Conservation (phyloP, 1,284 basidiomycete species). For the Irpex sp. region DNA sequence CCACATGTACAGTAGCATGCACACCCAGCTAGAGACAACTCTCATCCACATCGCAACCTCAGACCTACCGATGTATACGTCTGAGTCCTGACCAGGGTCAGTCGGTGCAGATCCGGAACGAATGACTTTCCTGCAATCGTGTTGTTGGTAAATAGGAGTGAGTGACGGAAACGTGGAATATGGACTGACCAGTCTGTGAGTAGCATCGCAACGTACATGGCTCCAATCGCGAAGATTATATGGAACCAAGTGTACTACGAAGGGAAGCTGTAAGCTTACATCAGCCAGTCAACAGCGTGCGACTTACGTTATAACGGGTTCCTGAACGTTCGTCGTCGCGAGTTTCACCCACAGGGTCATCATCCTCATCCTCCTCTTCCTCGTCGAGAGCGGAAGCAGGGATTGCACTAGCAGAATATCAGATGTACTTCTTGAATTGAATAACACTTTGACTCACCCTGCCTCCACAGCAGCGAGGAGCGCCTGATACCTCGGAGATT, state of each 20-base stretch:
- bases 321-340: constrained; percentile 92
- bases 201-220: constrained; percentile 99
- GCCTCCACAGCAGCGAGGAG: constrained; percentile 94
- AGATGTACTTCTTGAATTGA: not conserved
- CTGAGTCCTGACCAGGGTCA: constrained; percentile 47
- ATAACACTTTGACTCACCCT: constrained; percentile 48
- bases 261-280: not conserved
- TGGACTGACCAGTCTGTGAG: constrained; percentile 90
- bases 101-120: constrained; percentile 33
- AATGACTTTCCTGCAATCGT: constrained; percentile 64
- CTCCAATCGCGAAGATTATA: constrained; percentile 91
- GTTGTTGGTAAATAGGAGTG: too few relatives aligned
- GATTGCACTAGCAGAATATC: constrained; percentile 58
- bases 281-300: not conserved
- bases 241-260: constrained; percentile 96
- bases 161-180: not conserved
- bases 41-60: constrained; percentile 99
- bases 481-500: constrained; percentile 92
- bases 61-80: constrained; percentile 94
- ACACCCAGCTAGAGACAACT: constrained; percentile 93
- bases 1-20: constrained; percentile 88
- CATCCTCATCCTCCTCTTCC: constrained; percentile 76
- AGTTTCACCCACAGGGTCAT: constrained; percentile 63
- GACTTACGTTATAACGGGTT: constrained; percentile 91
- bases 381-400: constrained; percentile 92